Base-by-base conservation (phyloP, 140 eudicot species). In the Erigeron philadelphicus region DNA sequence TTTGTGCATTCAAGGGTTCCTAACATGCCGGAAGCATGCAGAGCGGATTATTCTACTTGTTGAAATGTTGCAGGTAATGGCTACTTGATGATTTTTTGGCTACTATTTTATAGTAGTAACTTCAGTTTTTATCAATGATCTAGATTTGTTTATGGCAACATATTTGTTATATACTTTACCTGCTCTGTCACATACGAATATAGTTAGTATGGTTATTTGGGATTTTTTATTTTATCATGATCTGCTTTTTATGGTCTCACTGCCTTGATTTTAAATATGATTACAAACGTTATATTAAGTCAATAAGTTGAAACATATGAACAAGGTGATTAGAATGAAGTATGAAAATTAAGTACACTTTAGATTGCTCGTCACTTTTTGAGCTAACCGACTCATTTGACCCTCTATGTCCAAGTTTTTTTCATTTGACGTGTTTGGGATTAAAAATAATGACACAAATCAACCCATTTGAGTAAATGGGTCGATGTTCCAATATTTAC, bases 31-130 rank as follows among this genome's bases (percentile, higher is more conserved):
- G 45, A 94, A 94, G 86, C 99, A 94, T 68, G 99, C 97, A 40
- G 99, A 94, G 71, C 91, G 99, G 61, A 82, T 94, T 66, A 94
- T 94, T 80, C 99, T 94, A 78, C 99, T 94, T 67, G 99, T 94
- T 65, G 99, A 94, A 82, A 94, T 94, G 99, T 81, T 94, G 83
- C 99, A 94, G 99, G 99, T 94, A 72, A 57, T 23, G 49, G 15
- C 12, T 48, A 15, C 48, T 48, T 31, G 40, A 15, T 60, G 61
- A 43, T 52, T 67, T 23, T 44, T 2, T 45, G 17, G 11, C 17
- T 18, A 40, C 61, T 58, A 57, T 60, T 16, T 31, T 31, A 38
- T 31, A 3, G 7, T 35, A 21, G 53, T 68, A 40, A 15, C 43
- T 25, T 43, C 31, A 21, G 18, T 43, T 5, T 5, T 61, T 9